Percentiles rank a stretch among this genome's conserved stretches.
phyloP scores from a whole-genome alignment of 257 asterid genomes.

The Nicotiana sylvestris region DNA sequence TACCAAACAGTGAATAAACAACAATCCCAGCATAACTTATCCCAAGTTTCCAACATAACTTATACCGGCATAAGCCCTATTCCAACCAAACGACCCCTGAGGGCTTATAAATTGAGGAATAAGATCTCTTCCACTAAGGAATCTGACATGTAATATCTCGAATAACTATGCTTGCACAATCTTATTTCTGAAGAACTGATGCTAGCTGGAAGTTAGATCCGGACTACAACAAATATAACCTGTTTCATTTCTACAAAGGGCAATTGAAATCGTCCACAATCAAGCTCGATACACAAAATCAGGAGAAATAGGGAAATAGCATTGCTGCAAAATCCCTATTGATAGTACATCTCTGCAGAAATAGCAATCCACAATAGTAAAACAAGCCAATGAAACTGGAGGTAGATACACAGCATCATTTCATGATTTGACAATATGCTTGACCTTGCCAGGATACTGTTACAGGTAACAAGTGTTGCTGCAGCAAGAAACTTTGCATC shows the following conservation, averaged over 20 bases:
- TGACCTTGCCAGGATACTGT: background rate
- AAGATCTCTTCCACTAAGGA: background rate
- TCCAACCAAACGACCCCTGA: no score
- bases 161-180: background rate
- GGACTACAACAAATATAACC: background rate
- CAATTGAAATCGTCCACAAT: background rate
- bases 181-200: background rate
- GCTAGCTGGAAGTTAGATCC: background rate
- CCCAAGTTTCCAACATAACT: no score
- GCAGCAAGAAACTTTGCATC: constrained; percentile 11
- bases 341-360: constrained; percentile 1
- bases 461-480: background rate
- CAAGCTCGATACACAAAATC: background rate
- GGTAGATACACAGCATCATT: background rate
- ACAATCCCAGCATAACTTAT: no score
- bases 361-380: background rate
- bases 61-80: no score
- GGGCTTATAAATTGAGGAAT: background rate
- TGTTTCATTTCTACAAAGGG: background rate
- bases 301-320: background rate
- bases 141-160: background rate
- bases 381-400: background rate
- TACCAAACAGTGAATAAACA: no score
- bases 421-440: background rate
- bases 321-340: background rate